phyloP scores from a whole-genome alignment of 2,329 filamentous ascomycete species.

The Fonsecaea monophora region DNA sequence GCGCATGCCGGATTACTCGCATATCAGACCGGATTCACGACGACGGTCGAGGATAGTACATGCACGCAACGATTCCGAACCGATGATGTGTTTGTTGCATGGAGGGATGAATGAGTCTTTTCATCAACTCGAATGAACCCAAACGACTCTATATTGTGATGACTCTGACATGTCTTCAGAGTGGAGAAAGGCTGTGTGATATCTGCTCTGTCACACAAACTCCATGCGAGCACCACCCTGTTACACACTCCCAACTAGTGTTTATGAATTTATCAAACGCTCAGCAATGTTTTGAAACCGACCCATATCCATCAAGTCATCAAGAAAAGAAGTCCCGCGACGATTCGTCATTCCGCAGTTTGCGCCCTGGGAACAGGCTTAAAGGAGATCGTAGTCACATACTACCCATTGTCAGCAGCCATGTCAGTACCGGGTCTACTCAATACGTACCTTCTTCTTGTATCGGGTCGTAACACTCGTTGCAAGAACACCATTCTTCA shows the following conservation, averaged over 20 bases:
- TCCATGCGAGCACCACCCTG: background rate
- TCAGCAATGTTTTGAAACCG: background rate
- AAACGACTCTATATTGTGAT: slow-evolving; percentile 5
- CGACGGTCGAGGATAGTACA: slow-evolving; percentile 75
- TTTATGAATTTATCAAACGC: slow-evolving; percentile 2
- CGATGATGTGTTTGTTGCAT: slow-evolving; percentile 79
- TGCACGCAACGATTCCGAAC: slow-evolving; percentile 85
- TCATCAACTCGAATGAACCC: background rate
- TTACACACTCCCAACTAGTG: background rate
- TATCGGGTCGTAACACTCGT: slow-evolving; percentile 98
- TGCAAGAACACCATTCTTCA: slow-evolving; percentile 93
- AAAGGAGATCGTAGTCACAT: slow-evolving; percentile 97
- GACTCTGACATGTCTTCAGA: slow-evolving; percentile 4
- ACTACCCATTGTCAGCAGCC: slow-evolving; percentile 61
- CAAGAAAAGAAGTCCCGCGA: background rate
- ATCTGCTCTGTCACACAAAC: background rate
- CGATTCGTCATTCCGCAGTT: slow-evolving; percentile 12
- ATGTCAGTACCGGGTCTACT: background rate
- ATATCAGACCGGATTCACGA: slow-evolving; percentile 74
- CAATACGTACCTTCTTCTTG: slow-evolving; percentile 72
- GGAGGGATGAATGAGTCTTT: slow-evolving; percentile 65
- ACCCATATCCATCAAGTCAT: slow-evolving; percentile 2
- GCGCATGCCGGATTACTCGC: slow-evolving; percentile 91
- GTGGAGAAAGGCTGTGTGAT: background rate
- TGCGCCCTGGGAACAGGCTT: slow-evolving; percentile 71